Base-by-base conservation (phyloP, 2,329 filamentous ascomycete genomes). In the Tolypocladium endophyticum region DNA sequence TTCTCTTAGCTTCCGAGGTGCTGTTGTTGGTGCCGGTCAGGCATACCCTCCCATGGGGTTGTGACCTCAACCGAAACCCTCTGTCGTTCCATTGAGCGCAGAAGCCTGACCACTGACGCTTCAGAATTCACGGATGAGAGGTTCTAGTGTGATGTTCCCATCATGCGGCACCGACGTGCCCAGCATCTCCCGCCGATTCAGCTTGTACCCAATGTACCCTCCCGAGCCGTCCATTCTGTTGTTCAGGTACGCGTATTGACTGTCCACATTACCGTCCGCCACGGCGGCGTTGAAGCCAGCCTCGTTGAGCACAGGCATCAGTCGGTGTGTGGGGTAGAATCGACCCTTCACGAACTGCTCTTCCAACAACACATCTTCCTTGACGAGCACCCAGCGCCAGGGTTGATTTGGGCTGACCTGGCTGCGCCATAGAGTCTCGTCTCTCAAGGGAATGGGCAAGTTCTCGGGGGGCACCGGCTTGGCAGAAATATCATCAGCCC, bases 251-350 rank as follows among this genome's bases (percentile, higher is more conserved):
- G 74, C 71, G 60, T 77, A 73, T 54, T 77, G 76, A 38, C 79
- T 77, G 38, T 75, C 72, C 35, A 81, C 69, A 41, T 72, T 67
- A 47, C 75, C 75, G 43, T 71, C 69, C 30, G 69, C 65, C 39
- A 78, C 62, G 20, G 74, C 72, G 5, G 69, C 68, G 47, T 76
- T 69, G 60, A 76, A 77, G 6, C 68, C 69, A 1, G 65, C 67
- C 12, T 73, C 72, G 47, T 80, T 74, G 58, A 84, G 71, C 59
- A 83, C 76, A 20, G 76, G 75, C 69, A 82, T 78, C 41, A 85
- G 73, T 60, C 76, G 74, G 60, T 77, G 71, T n/a, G 79, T 80
- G 20, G 82, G 79, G 70, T 85, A 85, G 71, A 84, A 84, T n/a
- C 82, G 75, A 57, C 82, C 82, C 60, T 76, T 74, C 57, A 85